Percentiles rank a stretch among this genome's conserved stretches.
Conservation (phyloP, 805 yeast species). For the Metschnikowia lachancei region DNA sequence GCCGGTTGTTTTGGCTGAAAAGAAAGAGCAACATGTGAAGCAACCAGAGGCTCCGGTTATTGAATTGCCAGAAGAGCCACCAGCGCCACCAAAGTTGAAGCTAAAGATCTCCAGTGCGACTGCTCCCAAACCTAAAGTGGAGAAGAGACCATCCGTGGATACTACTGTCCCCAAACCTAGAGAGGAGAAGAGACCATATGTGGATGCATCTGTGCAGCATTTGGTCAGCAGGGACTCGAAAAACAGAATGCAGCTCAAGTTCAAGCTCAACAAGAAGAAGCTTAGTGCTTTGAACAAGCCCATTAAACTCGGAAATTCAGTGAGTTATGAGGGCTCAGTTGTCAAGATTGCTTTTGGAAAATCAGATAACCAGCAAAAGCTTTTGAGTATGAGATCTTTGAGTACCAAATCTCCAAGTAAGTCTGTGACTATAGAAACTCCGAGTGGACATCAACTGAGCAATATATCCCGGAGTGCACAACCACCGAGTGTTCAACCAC, state of each 20-base stretch:
- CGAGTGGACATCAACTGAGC: too few species aligned
- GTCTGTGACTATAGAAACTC: too few species aligned
- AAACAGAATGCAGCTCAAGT: conserved; percentile 8
- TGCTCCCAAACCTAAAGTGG: background rate
- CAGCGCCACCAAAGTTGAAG: conserved; percentile 4
- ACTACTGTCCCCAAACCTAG: background rate
- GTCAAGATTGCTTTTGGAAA: conserved; percentile 2
- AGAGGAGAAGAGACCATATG: background rate
- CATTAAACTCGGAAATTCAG: background rate
- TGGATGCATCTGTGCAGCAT: background rate
- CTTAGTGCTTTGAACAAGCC: conserved; percentile 11
- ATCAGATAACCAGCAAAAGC: background rate
- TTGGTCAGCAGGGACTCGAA: conserved; percentile 11
- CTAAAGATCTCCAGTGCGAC: conserved; percentile 5
- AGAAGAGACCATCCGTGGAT: background rate
- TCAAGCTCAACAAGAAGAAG: conserved; percentile 15
- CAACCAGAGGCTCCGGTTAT: background rate
- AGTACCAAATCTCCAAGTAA: too few species aligned
- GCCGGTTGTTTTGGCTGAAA: background rate
- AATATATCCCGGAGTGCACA: too few species aligned
- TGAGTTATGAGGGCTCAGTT: background rate
- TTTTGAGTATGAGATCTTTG: background rate
- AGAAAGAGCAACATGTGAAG: background rate
- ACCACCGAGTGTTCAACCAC: too few species aligned
- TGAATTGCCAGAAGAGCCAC: background rate